Conservation (phyloP, 1,284 basidiomycete genomes). For the Tylopilus sp. region DNA sequence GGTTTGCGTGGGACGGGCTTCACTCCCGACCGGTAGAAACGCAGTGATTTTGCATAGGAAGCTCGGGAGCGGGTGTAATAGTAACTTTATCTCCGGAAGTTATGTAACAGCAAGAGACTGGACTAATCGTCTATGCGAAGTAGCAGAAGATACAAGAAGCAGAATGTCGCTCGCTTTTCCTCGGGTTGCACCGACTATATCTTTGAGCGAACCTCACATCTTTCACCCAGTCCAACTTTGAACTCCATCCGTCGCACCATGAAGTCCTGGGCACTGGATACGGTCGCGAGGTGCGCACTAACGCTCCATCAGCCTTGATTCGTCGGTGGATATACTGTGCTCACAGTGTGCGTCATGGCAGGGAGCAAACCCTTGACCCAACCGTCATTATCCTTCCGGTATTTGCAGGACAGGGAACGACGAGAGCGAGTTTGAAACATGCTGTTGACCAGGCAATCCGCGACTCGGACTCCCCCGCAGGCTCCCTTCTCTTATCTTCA, state of each 20-base stretch:
- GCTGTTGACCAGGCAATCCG: conserved; percentile 39
- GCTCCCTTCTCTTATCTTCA: conserved; percentile 44
- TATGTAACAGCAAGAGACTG: conserved; percentile 25
- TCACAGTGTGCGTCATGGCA: neutral
- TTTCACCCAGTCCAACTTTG: neutral
- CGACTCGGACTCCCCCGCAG: conserved; percentile 39
- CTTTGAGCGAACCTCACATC: conserved; percentile 16
- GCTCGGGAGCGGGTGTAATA: conserved; percentile 16
- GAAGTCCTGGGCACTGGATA: conserved; percentile 1
- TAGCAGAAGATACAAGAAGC: conserved; percentile 22
- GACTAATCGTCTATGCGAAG: conserved; percentile 12
- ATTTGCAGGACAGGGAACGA: conserved; percentile 55
- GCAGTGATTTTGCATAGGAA: conserved; percentile 12
- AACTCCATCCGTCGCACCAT: neutral
- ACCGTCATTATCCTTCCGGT: conserved; percentile 38
- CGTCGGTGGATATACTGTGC: neutral
- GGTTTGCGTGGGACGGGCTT: conserved; percentile 1
- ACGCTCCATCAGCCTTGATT: neutral
- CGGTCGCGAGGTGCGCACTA: conserved; percentile 12
- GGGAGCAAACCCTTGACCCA: conserved; percentile 8
- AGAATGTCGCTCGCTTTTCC: conserved; percentile 18
- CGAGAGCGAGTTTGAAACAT: conserved; percentile 33
- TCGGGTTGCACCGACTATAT: conserved; percentile 11
- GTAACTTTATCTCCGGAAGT: conserved; percentile 24
- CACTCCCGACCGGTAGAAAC: conserved; percentile 9